A percentile compares a stretch with the other conserved stretches of the same genome.
These are phyloP conservation scores for Candida stauntonica DNA, from an alignment of 805 yeast species.

Conservation along the genomic window DNA sequence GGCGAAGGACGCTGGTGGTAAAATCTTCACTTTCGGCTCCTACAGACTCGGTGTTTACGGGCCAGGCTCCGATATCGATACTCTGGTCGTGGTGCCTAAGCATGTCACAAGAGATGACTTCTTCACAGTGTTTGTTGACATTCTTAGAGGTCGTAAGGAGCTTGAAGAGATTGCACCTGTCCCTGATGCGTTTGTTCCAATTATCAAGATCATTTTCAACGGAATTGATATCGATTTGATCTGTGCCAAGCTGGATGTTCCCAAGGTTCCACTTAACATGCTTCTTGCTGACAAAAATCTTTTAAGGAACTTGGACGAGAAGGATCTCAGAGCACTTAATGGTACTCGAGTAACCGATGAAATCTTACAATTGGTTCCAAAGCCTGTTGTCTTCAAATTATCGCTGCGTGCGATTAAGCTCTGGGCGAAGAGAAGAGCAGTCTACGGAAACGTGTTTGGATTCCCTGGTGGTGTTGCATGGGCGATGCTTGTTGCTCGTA, in stretches of 20 bases:
- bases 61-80: conserved; percentile 97
- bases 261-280: conserved; percentile 74
- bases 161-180: conserved; percentile 89
- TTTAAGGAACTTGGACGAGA: conserved; percentile 83
- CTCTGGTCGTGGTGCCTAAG: conserved; percentile 94
- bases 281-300: conserved; percentile 81
- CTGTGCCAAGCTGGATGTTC: conserved; percentile 76
- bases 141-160: conserved; percentile 71
- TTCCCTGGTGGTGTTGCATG: conserved; percentile 99
- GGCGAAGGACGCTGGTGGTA: conserved; percentile 97
- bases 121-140: conserved; percentile 70
- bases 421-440: conserved; percentile 95
- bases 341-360: conserved; percentile 98
- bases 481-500: conserved; percentile 99
- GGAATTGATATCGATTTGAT: conserved; percentile 94
- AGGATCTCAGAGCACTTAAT: conserved; percentile 82
- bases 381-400: conserved; percentile 86
- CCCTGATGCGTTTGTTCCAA: conserved; percentile 97
- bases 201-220: conserved; percentile 79
- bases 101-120: conserved; percentile 90
- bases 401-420: conserved; percentile 89
- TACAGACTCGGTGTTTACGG: conserved; percentile 95
- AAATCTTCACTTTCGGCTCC: conserved; percentile 93
- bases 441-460: conserved; percentile 92
- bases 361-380: conserved; percentile 83